phyloP scores from a whole-genome alignment of 306 rosid species.

The Dryas octopetala region DNA sequence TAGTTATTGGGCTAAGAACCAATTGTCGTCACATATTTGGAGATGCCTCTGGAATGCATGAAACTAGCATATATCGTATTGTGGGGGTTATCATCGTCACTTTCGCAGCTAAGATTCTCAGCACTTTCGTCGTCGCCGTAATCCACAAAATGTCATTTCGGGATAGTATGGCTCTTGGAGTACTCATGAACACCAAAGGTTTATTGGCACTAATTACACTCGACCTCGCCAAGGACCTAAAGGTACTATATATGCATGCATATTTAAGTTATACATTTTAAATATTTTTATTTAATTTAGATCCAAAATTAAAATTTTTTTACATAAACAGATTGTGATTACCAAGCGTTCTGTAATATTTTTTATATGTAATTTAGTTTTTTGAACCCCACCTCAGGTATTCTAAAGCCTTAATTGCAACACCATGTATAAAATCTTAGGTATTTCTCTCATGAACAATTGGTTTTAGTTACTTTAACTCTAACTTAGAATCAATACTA shows the following conservation, averaged over 20 bases:
- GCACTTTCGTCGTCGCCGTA: conserved; percentile 26
- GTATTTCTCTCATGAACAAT: too few species aligned
- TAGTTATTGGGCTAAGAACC: conserved; percentile 24
- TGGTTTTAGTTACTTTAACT: too few species aligned
- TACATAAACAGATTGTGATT: too few species aligned
- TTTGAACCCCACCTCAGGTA: too few species aligned
- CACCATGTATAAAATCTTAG: too few species aligned
- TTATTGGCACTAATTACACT: conserved; percentile 30
- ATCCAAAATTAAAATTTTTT: too few species aligned
- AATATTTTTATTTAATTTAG: too few species aligned
- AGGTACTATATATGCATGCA: conserved; percentile 17
- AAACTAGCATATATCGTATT: background rate
- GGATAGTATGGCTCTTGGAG: conserved; percentile 31
- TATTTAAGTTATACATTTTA: too few species aligned
- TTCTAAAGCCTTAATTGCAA: too few species aligned
- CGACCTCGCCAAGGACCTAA: conserved; percentile 11
- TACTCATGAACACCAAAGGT: conserved; percentile 40
- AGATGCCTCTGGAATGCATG: background rate
- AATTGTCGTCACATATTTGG: background rate
- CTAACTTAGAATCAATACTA: too few species aligned
- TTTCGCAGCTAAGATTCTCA: conserved; percentile 18
- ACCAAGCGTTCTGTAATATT: too few species aligned
- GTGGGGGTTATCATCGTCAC: conserved; percentile 3
- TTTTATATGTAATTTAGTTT: too few species aligned
- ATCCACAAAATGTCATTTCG: conserved; percentile 25